Percentiles rank a stretch among this genome's conserved stretches.
Evolutionary conservation across 1,284 basidiomycete species (phyloP).

Genomic region (Ceratobasidium sp.): DNA sequence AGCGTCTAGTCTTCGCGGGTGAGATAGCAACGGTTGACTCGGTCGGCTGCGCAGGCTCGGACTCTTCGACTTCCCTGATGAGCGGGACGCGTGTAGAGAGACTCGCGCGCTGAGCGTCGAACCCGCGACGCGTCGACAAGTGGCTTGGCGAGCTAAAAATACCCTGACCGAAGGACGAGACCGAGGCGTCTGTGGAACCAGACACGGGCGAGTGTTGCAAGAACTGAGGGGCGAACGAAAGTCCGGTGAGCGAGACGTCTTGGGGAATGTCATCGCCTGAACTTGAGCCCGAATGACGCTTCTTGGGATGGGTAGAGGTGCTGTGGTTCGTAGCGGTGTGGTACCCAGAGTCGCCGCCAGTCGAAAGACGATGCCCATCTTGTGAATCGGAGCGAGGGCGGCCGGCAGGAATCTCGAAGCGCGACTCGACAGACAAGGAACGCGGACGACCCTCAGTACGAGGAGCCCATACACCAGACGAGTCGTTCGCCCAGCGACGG

Average conservation of each 20-base stretch:
- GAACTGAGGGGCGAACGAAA: slow-evolving; percentile 33
- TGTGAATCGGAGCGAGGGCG: slow-evolving; percentile 35
- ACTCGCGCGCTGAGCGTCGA: slow-evolving; percentile 34
- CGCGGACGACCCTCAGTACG: slow-evolving; percentile 33
- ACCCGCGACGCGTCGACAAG: slow-evolving; percentile 16
- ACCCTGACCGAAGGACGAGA: slow-evolving; percentile 29
- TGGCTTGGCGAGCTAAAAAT: slow-evolving; percentile 24
- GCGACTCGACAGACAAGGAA: slow-evolving; percentile 24
- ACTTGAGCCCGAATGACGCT: slow-evolving; percentile 32
- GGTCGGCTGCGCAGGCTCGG: slow-evolving; percentile 46
- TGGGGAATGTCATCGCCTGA: slow-evolving; percentile 23
- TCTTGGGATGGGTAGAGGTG: slow-evolving; percentile 10
- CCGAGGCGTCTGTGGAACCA: slow-evolving; percentile 18
- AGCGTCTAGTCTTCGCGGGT: slow-evolving; percentile 58
- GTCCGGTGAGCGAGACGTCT: slow-evolving; percentile 1
- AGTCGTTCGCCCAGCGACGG: slow-evolving; percentile 31
- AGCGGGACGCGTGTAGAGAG: slow-evolving; percentile 39
- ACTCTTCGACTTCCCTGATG: slow-evolving; percentile 42
- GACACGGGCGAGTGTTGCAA: slow-evolving; percentile 31
- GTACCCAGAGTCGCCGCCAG: slow-evolving; percentile 32
- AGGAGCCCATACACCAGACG: slow-evolving; percentile 26
- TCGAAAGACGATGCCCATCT: slow-evolving; percentile 27
- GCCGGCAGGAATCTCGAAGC: slow-evolving; percentile 17
- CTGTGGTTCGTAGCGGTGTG: slow-evolving; percentile 27
- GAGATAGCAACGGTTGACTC: slow-evolving; percentile 45